Percentiles rank a stretch among this genome's conserved stretches.
Evolutionary conservation across 495 filamentous ascomycete species (phyloP).

Genomic region (Jackrogersella minutella): DNA sequence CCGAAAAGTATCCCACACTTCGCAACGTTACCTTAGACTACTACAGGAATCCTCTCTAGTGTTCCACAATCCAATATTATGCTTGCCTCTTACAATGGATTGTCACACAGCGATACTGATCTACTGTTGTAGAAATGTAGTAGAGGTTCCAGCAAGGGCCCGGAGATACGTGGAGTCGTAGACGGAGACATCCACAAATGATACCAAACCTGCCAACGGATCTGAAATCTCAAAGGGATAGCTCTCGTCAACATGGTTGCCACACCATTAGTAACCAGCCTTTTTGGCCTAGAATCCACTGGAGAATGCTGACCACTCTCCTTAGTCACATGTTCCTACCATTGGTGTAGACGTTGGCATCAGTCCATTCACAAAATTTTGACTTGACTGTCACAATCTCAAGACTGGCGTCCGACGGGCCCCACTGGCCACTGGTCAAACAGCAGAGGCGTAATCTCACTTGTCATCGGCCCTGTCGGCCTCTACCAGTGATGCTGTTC

Average conservation of each 20-base stretch:
- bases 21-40: slow-evolving; percentile 46
- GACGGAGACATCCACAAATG: slow-evolving; percentile 21
- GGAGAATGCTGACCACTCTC: slow-evolving; percentile 39
- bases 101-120: slow-evolving; percentile 24
- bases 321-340: slow-evolving; percentile 41
- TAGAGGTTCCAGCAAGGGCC: neutral
- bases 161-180: slow-evolving; percentile 27
- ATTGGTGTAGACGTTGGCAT: slow-evolving; percentile 34
- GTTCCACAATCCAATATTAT: slow-evolving; percentile 31
- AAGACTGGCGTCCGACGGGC: slow-evolving; percentile 35
- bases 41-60: slow-evolving; percentile 14
- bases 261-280: slow-evolving; percentile 34
- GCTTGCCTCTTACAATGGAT: slow-evolving; percentile 24
- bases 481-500: slow-evolving; percentile 16
- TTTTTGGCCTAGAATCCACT: slow-evolving; percentile 29
- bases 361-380: slow-evolving; percentile 37
- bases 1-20: slow-evolving; percentile 24
- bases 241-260: slow-evolving; percentile 27
- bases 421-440: slow-evolving; percentile 29
- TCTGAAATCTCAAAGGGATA: slow-evolving; percentile 11
- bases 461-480: slow-evolving; percentile 31
- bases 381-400: slow-evolving; percentile 38
- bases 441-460: slow-evolving; percentile 1
- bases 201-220: slow-evolving; percentile 21
- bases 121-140: slow-evolving; percentile 16